A percentile compares a stretch with the other conserved stretches of the same genome.
Evolutionary conservation across 805 yeast genomes (phyloP).

Genomic region (Cyberlindnera subsufficiens): DNA sequence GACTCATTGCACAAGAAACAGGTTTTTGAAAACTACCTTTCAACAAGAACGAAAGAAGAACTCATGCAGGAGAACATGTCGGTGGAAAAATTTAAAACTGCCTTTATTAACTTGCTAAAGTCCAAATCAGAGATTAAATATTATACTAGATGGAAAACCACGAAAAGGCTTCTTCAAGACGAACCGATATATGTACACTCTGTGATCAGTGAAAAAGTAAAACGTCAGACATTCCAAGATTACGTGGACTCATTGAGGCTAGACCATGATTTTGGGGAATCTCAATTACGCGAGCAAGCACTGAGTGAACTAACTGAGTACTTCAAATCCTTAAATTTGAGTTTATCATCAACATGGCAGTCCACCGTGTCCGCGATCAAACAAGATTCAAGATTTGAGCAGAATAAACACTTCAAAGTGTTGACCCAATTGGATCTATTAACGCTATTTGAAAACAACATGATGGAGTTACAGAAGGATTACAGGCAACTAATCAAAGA

Average conservation of each 20-base stretch:
- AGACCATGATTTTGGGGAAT: conserved; percentile 20
- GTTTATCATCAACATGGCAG: conserved; percentile 17
- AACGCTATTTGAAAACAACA: conserved; percentile 37
- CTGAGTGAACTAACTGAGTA: conserved; percentile 46
- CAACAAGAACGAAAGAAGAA: conserved; percentile 44
- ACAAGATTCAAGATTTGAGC: conserved; percentile 47
- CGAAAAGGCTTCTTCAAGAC: conserved; percentile 45
- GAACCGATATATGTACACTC: conserved; percentile 65
- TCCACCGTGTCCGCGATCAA: conserved; percentile 10
- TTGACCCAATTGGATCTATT: conserved; percentile 59
- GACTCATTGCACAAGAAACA: conserved; percentile 57
- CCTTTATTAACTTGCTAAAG: conserved; percentile 44
- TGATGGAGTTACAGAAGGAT: conserved; percentile 23
- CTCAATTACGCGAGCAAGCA: conserved; percentile 39
- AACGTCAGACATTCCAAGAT: conserved; percentile 47
- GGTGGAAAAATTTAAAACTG: conserved; percentile 47
- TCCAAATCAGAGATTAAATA: conserved; percentile 39
- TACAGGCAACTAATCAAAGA: conserved; percentile 17
- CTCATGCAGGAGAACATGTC: conserved; percentile 46
- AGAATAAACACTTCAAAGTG: conserved; percentile 47
- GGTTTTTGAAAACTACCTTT: conserved; percentile 60
- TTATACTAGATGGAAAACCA: conserved; percentile 60
- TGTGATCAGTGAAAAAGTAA: conserved; percentile 50
- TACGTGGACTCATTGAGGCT: conserved; percentile 37
- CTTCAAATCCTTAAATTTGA: conserved; percentile 31